Conservation (phyloP, 768 basidiomycete species). For the Macrocybe gigantea region DNA sequence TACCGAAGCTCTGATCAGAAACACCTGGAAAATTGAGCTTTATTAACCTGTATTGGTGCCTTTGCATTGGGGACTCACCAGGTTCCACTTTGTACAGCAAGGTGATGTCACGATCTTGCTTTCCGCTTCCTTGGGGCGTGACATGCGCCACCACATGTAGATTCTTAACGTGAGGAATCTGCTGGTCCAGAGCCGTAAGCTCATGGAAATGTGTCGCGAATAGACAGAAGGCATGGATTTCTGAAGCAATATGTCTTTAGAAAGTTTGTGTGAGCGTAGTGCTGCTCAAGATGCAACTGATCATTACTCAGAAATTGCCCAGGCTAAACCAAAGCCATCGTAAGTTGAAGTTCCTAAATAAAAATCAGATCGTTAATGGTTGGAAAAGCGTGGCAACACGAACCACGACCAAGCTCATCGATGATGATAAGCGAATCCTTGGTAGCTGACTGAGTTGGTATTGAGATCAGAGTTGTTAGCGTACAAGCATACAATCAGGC, state of each 20-base stretch:
- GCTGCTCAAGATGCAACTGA: background rate
- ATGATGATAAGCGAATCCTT: constrained; percentile 94
- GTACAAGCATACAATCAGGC: constrained; percentile 11
- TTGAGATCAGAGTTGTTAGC: background rate
- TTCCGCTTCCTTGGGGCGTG: constrained; percentile 67
- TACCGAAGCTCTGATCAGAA: constrained; percentile 97
- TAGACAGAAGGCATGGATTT: constrained; percentile 89
- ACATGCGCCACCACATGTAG: constrained; percentile 95
- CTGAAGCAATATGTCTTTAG: constrained; percentile 81
- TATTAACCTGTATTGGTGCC: background rate
- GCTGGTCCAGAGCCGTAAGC: constrained; percentile 85
- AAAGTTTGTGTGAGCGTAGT: background rate
- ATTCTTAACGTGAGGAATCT: constrained; percentile 85
- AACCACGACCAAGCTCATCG: constrained; percentile 91
- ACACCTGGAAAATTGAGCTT: constrained; percentile 45
- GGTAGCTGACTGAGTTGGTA: constrained; percentile 65
- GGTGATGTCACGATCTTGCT: constrained; percentile 71
- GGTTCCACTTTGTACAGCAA: constrained; percentile 92
- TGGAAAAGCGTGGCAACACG: background rate
- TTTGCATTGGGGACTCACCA: constrained; percentile 39
- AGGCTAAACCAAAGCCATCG: constrained; percentile 96
- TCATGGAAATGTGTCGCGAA: constrained; percentile 99
- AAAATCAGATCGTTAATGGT: background rate
- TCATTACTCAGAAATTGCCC: constrained; percentile 95
- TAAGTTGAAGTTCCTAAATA: constrained; percentile 87